These are phyloP conservation scores for Candida glucosophila DNA, from an alignment of 1,139 yeast genomes.

Conservation along the genomic window DNA sequence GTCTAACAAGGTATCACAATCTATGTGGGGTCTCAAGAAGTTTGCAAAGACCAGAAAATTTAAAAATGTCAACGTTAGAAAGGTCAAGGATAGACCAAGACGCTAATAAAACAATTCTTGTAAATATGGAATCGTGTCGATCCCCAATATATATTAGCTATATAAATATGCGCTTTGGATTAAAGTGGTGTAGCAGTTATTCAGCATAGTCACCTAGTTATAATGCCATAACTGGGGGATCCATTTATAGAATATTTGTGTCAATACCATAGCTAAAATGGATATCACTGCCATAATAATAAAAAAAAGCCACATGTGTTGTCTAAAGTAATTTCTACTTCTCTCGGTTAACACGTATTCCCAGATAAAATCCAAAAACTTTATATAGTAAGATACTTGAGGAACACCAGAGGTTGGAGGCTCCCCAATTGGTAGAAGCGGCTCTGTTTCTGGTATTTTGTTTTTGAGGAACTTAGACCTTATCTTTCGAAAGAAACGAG, in stretches of 20 bases:
- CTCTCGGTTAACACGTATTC: constrained; percentile 11
- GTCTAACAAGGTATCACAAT: constrained; percentile 87
- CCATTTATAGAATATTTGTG: too few relatives aligned
- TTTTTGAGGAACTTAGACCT: too few relatives aligned
- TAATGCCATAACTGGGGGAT: too few relatives aligned
- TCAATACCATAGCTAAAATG: constrained; percentile 4
- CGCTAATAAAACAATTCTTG: constrained; percentile 6
- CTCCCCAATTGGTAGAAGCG: constrained; percentile 12
- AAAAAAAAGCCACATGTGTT: constrained; percentile 6
- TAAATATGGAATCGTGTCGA: constrained; percentile 3
- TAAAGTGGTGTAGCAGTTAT: too few relatives aligned
- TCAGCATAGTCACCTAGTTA: too few relatives aligned
- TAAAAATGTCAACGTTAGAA: constrained; percentile 71
- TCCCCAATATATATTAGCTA: constrained; percentile 5
- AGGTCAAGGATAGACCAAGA: constrained; percentile 81
- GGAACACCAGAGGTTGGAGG: constrained; percentile 1
- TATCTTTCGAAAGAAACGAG: too few relatives aligned
- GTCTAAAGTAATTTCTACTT: constrained; percentile 14
- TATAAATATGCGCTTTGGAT: too few relatives aligned
- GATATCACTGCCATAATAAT: constrained; percentile 5
- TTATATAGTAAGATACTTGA: constrained; percentile 2
- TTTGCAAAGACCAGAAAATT: constrained; percentile 91
- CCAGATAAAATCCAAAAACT: constrained; percentile 11
- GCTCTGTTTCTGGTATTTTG: constrained; percentile 11
- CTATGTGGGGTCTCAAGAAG: constrained; percentile 97